These are phyloP conservation scores for Ceratocystis smalleyi DNA, from an alignment of 2,329 filamentous ascomycete species.

Conservation along the genomic window DNA sequence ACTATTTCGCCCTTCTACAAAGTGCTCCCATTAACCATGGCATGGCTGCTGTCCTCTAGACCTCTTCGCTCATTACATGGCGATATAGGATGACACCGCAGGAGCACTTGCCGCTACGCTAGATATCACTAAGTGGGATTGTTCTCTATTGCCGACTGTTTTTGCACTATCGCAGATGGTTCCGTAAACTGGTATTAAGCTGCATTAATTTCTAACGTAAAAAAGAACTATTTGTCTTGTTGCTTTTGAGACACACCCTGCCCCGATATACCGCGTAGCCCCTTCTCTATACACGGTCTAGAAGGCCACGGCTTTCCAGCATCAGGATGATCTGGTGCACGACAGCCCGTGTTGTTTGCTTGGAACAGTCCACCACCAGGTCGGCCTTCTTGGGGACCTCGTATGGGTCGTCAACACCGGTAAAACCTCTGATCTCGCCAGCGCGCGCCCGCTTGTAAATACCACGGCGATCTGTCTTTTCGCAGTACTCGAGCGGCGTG, in stretches of 20 bases:
- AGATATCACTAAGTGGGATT: too few species aligned
- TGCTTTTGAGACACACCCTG: background rate
- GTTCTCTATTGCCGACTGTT: background rate
- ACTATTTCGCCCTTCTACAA: too few species aligned
- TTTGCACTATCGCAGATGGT: background rate
- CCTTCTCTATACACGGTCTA: conserved; percentile 47
- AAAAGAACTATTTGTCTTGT: conserved; percentile 1
- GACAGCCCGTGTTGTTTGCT: conserved; percentile 76
- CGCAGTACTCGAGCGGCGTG: conserved; percentile 78
- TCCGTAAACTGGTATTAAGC: conserved; percentile 11
- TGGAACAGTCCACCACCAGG: conserved; percentile 69
- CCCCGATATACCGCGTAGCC: background rate
- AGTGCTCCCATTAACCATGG: too few species aligned
- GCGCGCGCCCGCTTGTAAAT: conserved; percentile 71
- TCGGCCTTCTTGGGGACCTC: conserved; percentile 70
- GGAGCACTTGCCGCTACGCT: too few species aligned
- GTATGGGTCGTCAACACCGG: conserved; percentile 93
- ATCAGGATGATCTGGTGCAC: conserved; percentile 94
- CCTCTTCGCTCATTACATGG: too few species aligned
- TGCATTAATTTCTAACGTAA: conserved; percentile 12
- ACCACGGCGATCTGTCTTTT: conserved; percentile 88
- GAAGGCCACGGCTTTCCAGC: conserved; percentile 73
- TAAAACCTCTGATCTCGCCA: conserved; percentile 96
- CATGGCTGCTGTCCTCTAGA: too few species aligned
- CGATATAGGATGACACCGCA: too few species aligned